phyloP scores from a whole-genome alignment of 2,329 filamentous ascomycete species.

The Catunica adiposa region DNA sequence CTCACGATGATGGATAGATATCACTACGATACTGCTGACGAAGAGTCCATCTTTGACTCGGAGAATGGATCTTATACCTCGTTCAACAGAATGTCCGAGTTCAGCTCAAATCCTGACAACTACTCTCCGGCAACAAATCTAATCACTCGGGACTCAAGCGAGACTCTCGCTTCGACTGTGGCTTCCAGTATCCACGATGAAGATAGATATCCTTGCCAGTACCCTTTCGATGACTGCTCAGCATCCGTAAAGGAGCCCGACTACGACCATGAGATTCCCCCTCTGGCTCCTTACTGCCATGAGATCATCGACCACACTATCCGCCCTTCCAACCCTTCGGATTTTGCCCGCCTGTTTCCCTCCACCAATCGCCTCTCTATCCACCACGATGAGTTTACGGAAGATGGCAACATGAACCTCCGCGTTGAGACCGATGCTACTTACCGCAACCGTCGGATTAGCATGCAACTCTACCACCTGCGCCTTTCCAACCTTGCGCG shows the following conservation, averaged over 20 bases:
- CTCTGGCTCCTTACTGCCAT: conserved; percentile 41
- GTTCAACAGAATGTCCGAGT: neutral
- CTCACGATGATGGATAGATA: neutral
- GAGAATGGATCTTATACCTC: conserved; percentile 1
- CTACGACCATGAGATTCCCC: conserved; percentile 27
- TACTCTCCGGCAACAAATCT: conserved; percentile 26
- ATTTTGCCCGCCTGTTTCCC: conserved; percentile 76
- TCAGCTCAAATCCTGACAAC: conserved; percentile 15
- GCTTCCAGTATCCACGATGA: conserved; percentile 35
- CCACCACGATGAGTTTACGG: conserved; percentile 74
- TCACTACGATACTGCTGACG: conserved; percentile 16
- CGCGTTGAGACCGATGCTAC: conserved; percentile 62
- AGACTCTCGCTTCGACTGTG: conserved; percentile 65
- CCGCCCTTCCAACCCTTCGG: conserved; percentile 59
- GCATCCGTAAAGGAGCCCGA: conserved; percentile 17
- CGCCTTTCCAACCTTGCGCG: conserved; percentile 82
- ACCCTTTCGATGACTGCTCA: neutral
- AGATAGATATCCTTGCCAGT: neutral
- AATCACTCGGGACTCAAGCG: conserved; percentile 45
- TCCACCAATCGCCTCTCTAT: conserved; percentile 67
- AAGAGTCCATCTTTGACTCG: conserved; percentile 16
- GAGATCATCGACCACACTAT: conserved; percentile 49
- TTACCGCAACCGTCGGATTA: conserved; percentile 47
- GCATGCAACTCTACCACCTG: conserved; percentile 70
- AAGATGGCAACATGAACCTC: conserved; percentile 93